A percentile compares a stretch with the other conserved stretches of the same genome.
Evolutionary conservation across 345 rosid genomes (phyloP).

Genomic region (Citrus trifoliata): DNA sequence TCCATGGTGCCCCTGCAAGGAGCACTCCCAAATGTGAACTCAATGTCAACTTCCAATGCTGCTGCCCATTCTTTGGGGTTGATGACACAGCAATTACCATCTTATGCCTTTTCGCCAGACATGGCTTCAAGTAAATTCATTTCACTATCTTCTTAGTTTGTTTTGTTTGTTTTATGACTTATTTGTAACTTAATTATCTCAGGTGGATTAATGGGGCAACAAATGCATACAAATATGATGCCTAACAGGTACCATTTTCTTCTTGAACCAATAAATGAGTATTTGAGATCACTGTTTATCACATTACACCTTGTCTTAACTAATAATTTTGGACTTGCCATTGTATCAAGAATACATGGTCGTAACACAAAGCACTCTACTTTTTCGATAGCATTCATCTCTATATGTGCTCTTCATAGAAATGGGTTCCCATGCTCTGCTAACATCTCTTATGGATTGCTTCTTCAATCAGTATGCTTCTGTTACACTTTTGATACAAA

Average conservation of each 20-base stretch:
- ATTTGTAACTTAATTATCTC: slow-evolving; percentile 13
- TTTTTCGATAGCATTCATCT: not conserved
- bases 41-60: slow-evolving; percentile 20
- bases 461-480: not conserved
- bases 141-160: not conserved
- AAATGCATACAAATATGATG: slow-evolving; percentile 28
- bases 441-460: not conserved
- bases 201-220: slow-evolving; percentile 49
- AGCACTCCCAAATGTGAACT: slow-evolving; percentile 28
- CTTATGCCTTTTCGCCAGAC: slow-evolving; percentile 28
- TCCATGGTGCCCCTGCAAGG: slow-evolving; percentile 39
- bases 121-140: slow-evolving; percentile 36
- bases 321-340: not conserved
- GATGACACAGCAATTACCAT: slow-evolving; percentile 42
- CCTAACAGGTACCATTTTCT: slow-evolving; percentile 39
- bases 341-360: not conserved
- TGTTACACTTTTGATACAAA: not conserved
- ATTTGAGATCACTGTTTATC: not conserved
- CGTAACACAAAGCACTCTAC: not conserved
- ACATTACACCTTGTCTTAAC: not conserved
- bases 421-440: not conserved
- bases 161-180: not conserved
- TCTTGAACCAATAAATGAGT: not conserved
- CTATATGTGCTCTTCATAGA: not conserved
- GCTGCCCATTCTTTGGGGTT: slow-evolving; percentile 29